These are phyloP conservation scores for Psidium guajava DNA, from an alignment of 345 rosid genomes.

Conservation along the genomic window DNA sequence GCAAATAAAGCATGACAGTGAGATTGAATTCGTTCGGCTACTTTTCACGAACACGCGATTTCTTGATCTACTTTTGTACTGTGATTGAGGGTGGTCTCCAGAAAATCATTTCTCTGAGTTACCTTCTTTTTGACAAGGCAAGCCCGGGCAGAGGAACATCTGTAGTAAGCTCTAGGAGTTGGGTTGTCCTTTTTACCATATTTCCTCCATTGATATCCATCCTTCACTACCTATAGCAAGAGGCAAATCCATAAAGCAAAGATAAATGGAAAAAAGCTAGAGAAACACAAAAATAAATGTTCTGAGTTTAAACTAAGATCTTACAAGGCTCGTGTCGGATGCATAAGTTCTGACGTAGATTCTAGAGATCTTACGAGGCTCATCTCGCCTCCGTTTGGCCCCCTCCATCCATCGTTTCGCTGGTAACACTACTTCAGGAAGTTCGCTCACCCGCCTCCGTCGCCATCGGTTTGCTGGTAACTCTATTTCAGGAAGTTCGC, in stretches of 20 bases:
- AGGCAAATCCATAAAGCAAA: too few relatives aligned
- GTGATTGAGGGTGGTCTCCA: not conserved
- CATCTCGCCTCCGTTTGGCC: too few relatives aligned
- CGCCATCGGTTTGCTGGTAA: too few relatives aligned
- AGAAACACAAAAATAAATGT: too few relatives aligned
- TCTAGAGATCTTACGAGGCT: too few relatives aligned
- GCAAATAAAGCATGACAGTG: not conserved
- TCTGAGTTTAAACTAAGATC: too few relatives aligned
- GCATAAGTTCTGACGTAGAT: too few relatives aligned
- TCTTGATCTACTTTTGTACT: not conserved
- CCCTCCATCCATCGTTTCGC: too few relatives aligned
- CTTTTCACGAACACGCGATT: not conserved
- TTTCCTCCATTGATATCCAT: constrained; percentile 96
- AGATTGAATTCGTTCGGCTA: not conserved
- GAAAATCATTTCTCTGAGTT: not conserved
- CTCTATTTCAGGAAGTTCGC: too few relatives aligned
- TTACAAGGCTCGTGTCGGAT: too few relatives aligned
- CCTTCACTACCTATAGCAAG: constrained; percentile 45
- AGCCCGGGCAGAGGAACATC: constrained; percentile 70
- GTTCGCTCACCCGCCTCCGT: too few relatives aligned
- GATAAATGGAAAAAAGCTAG: not conserved
- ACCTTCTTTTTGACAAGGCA: constrained; percentile 94
- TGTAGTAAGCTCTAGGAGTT: constrained; percentile 85
- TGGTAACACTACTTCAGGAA: too few relatives aligned
- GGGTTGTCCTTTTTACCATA: constrained; percentile 95